These are phyloP conservation scores for Boletellus ananiceps DNA, from an alignment of 768 basidiomycete genomes.

Conservation along the genomic window DNA sequence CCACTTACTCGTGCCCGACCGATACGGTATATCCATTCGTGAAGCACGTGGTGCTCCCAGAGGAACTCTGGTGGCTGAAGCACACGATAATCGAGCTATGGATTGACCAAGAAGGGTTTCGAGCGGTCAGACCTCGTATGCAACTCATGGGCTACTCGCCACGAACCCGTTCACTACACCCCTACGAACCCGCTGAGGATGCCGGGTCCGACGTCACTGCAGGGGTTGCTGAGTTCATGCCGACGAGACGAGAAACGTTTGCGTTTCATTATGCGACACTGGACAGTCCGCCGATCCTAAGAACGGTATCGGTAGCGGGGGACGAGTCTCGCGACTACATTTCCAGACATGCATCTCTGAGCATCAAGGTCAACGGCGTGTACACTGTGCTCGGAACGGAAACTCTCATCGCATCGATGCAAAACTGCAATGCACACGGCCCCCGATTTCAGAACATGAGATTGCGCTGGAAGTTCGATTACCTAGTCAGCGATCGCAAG, in stretches of 20 bases:
- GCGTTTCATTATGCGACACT: conserved; percentile 69
- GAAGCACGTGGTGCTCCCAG: conserved; percentile 28
- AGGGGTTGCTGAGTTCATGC: conserved; percentile 63
- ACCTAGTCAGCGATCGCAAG: conserved; percentile 61
- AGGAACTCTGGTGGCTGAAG: conserved; percentile 49
- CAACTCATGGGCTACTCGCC: conserved; percentile 49
- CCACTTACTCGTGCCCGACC: conserved; percentile 3
- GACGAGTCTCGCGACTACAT: conserved; percentile 72
- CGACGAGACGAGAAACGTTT: conserved; percentile 52
- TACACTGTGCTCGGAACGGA: conserved; percentile 73
- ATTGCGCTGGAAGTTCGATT: conserved; percentile 75
- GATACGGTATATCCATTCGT: conserved; percentile 9
- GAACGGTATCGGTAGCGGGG: conserved; percentile 61
- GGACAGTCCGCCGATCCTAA: conserved; percentile 62
- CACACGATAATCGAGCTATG: conserved; percentile 54
- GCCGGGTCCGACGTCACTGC: conserved; percentile 32
- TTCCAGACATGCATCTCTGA: conserved; percentile 68
- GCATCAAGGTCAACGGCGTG: conserved; percentile 66
- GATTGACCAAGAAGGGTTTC: conserved; percentile 84
- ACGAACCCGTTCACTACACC: conserved; percentile 26
- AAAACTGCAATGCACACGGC: conserved; percentile 16
- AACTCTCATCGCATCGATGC: conserved; percentile 23
- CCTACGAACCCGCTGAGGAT: conserved; percentile 24
- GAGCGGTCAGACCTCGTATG: conserved; percentile 56
- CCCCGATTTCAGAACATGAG: conserved; percentile 31